phyloP scores from a whole-genome alignment of 2,329 filamentous ascomycete genomes.

The Paracamarosporium sp. region DNA sequence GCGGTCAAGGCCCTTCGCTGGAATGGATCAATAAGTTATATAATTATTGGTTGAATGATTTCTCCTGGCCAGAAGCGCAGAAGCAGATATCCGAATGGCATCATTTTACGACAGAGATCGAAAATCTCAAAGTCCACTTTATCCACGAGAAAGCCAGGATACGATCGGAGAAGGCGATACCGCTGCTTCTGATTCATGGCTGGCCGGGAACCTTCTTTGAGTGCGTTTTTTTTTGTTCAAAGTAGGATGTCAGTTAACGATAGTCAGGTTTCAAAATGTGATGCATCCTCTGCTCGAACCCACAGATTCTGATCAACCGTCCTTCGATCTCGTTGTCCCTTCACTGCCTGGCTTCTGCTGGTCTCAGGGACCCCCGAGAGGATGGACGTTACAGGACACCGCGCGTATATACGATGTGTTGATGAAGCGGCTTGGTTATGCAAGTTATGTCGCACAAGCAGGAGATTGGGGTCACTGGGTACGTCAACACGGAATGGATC shows the following conservation, averaged over 20 bases:
- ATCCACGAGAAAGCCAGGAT: conserved; percentile 41
- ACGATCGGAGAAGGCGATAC: conserved; percentile 46
- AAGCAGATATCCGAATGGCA: conserved; percentile 39
- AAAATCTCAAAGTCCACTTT: conserved; percentile 48
- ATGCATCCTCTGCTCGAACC: conserved; percentile 46
- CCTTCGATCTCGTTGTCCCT: conserved; percentile 65
- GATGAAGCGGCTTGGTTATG: conserved; percentile 49
- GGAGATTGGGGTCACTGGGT: conserved; percentile 52
- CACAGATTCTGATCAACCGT: conserved; percentile 23
- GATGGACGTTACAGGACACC: conserved; percentile 55
- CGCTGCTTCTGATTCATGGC: conserved; percentile 52
- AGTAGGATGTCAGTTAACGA: not conserved
- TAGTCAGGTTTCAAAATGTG: conserved; percentile 36
- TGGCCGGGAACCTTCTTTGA: conserved; percentile 57
- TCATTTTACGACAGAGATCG: conserved; percentile 46
- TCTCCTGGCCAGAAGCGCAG: conserved; percentile 42
- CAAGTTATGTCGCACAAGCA: conserved; percentile 46
- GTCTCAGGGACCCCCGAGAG: conserved; percentile 23
- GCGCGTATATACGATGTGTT: conserved; percentile 34
- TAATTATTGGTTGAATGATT: conserved; percentile 42
- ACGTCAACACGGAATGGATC: not conserved
- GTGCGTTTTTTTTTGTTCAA: conserved; percentile 14
- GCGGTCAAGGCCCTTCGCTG: conserved; percentile 22
- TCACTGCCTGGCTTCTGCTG: conserved; percentile 55
- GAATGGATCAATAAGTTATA: conserved; percentile 45